Evolutionary conservation across 768 basidiomycete genomes (phyloP), one percentile per base, ranked within the genome.

Genomic region (Jaapia argillacea): DNA sequence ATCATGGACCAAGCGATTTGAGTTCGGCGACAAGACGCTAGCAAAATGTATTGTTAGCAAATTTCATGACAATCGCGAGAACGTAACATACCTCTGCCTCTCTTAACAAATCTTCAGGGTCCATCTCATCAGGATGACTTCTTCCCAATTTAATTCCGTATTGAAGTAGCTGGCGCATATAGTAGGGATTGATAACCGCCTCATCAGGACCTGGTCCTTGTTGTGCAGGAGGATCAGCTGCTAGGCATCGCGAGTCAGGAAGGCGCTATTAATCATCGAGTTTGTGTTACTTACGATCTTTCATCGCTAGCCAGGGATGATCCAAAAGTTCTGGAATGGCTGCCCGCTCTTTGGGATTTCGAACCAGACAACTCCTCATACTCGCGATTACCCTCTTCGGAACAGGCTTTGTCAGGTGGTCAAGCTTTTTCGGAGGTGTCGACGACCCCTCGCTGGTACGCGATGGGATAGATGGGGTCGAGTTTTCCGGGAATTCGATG

Each of bases 291-390:
- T 55, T 46, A 78, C 78, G 62, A 57, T 77, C 76, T 46, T 67
- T 71, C 72, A 77, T 73, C 7, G 71, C 69, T 42, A 92, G 56
- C 83, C 92, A 94, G 44, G 78, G 78, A 53, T 92, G 79, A 40
- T 77, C 74, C 52, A 97, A 58, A 55, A 99, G 63, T 55, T 92
- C 79, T 2, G 89, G 88, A 48, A 98, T 97, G 4, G 87, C 83
- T 51, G 83, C 78, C 22, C 94, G 68, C 51, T 84, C 78, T 60
- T 93, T 94, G 24, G 90, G 80, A 52, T 77, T 72, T 48, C 89
- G 76, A 42, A 66, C 65, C 51, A 97, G 61, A 59, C 94, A 99
- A 45, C 74, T 76, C 63, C 80, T 79, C 70, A 97, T 91, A 40
- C 77, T 78, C 44, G 70, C 71, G 46, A 96, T 81, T n/a, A 93